Conservation (phyloP, 345 rosid species). For the Xanthoceras sorbifolium region DNA sequence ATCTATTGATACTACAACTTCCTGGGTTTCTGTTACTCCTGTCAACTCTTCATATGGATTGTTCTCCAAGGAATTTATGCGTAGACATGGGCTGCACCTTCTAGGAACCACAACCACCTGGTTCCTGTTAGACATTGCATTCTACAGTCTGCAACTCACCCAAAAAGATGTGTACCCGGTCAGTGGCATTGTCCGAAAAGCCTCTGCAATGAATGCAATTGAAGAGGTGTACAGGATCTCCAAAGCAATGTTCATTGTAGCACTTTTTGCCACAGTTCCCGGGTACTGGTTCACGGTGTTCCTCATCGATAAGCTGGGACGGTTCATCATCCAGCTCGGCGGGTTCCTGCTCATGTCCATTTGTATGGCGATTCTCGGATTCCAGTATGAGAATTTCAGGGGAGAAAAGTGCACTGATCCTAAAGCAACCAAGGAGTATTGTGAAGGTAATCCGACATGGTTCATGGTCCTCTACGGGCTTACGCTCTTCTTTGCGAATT, state of each 20-base stretch:
- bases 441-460: slow-evolving; percentile 32
- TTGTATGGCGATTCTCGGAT: slow-evolving; percentile 61
- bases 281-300: slow-evolving; percentile 80
- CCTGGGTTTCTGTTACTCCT: slow-evolving; percentile 2
- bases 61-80: slow-evolving; percentile 46
- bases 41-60: slow-evolving; percentile 38
- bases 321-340: slow-evolving; percentile 63
- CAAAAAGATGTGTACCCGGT: slow-evolving; percentile 70
- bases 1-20: slow-evolving; percentile 1
- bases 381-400: slow-evolving; percentile 32
- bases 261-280: slow-evolving; percentile 62
- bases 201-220: slow-evolving; percentile 56
- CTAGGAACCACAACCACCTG: slow-evolving; percentile 68
- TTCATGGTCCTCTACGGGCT: slow-evolving; percentile 50
- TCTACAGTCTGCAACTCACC: slow-evolving; percentile 62
- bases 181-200: slow-evolving; percentile 50
- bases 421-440: slow-evolving; percentile 21
- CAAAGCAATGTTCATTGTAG: slow-evolving; percentile 56
- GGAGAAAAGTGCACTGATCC: slow-evolving; percentile 29
- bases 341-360: slow-evolving; percentile 68
- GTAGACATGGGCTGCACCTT: slow-evolving; percentile 64
- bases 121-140: slow-evolving; percentile 75
- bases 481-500: slow-evolving; percentile 64
- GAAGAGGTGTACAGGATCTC: slow-evolving; percentile 59
- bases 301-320: slow-evolving; percentile 58